phyloP scores from a whole-genome alignment of 768 basidiomycete genomes.

The Lentinula guzmanii region DNA sequence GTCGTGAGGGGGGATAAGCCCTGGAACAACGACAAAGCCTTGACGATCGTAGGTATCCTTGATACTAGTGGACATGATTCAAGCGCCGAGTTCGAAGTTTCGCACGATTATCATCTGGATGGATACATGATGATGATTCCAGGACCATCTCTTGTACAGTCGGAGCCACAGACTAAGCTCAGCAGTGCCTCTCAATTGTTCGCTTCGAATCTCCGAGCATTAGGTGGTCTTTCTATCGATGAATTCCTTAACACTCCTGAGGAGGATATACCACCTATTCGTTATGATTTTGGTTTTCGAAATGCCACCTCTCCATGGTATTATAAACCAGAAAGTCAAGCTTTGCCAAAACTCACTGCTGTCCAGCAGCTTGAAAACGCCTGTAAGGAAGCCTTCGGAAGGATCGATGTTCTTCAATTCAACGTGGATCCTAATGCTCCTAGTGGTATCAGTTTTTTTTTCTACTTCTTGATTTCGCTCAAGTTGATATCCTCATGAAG shows the following conservation, averaged over 20 bases:
- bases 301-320: background rate
- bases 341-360: background rate
- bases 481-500: background rate
- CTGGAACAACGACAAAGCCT: constrained; percentile 61
- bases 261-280: constrained; percentile 1
- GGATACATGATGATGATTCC: background rate
- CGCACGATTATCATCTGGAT: background rate
- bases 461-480: background rate
- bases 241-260: constrained; percentile 1
- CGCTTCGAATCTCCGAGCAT: background rate
- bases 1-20: constrained; percentile 39
- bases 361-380: background rate
- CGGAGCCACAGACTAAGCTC: background rate
- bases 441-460: background rate
- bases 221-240: background rate
- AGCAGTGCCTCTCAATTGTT: background rate
- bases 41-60: constrained; percentile 52
- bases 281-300: constrained; percentile 3
- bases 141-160: background rate
- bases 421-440: too few species aligned
- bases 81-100: background rate
- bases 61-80: constrained; percentile 15
- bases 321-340: background rate
- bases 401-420: background rate
- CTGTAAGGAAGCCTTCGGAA: background rate